Base-by-base conservation (phyloP, 345 rosid genomes). In the Camelina neglecta region DNA sequence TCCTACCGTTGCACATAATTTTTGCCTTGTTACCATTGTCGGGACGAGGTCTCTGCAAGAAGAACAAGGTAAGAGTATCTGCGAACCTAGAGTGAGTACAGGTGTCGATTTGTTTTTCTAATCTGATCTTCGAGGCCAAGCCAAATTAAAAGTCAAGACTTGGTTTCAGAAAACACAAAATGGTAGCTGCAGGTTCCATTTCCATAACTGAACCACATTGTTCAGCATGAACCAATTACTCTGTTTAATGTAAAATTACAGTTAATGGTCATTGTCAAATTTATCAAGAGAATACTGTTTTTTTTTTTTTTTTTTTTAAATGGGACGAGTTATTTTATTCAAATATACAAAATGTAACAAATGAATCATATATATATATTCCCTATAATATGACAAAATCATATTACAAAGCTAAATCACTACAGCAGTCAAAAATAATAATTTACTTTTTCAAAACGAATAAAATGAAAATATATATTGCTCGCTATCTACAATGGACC, bases 401-500 rank as follows among this genome's bases (percentile, higher is more conserved):
- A 73, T n/a, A 74, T 7, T 15, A 74, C 11, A 56, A 45, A 9
- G 33, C 63, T 75, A 51, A 18, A 55, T 35, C 23, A 69, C 59
- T 76, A 69, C 36, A 1, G 16, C 11, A 41, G 15, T 26, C 29
- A 53, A 60, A 67, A 67, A 10, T 1, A 61, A 55, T 8, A 55
- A 23, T 49, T 15, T 26, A 49, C 73, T 49, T 42, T 42, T 33
- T 23, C 55, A 29, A 44, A 61, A 47, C 4, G 35, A 8, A 54
- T 5, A 48, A 23, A 21, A 36, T 38, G 20, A 21, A 29, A 8
- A 23, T 62, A 42, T 61, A 42, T 23, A 2, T 1, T 62, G 54
- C 73, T 78, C 58, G 58, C 64, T 78, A 78, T 72, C 8, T 49
- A 78, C 77, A 71, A 55, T 44, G 13, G 47, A 35, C 31, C 45